Percentiles rank a stretch among this genome's conserved stretches.
phyloP scores from a whole-genome alignment of 75 land plant genomes.

The Selaginella moellendorffii region DNA sequence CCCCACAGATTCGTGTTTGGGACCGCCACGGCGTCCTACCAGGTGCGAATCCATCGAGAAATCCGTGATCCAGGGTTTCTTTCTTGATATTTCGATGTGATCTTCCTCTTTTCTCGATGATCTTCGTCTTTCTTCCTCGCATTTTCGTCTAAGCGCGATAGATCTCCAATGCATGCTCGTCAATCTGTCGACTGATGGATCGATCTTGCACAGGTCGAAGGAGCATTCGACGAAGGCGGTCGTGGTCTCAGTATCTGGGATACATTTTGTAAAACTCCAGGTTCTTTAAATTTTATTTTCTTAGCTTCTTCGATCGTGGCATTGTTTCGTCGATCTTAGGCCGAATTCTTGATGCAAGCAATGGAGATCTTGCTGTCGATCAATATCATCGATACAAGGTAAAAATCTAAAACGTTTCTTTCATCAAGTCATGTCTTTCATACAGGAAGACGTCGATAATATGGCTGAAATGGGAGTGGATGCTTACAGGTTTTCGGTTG shows the following conservation, averaged over 20 bases:
- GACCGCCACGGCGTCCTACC: not conserved
- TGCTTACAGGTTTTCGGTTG: slow-evolving; percentile 18
- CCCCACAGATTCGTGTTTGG: not conserved
- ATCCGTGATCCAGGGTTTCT: no score
- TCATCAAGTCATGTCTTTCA: not conserved
- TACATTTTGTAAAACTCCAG: slow-evolving; percentile 35
- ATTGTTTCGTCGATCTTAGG: not conserved
- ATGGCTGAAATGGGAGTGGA: slow-evolving; percentile 17
- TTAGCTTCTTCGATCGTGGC: not conserved
- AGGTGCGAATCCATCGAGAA: not conserved
- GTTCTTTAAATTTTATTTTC: slow-evolving; percentile 13
- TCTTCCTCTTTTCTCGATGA: no score
- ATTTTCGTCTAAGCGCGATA: no score
- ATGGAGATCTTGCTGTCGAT: slow-evolving; percentile 64
- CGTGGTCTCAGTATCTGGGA: slow-evolving; percentile 93
- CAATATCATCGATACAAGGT: slow-evolving; percentile 75
- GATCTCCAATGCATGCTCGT: not conserved
- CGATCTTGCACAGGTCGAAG: slow-evolving; percentile 43
- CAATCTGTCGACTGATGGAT: not conserved
- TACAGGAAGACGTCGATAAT: slow-evolving; percentile 15
- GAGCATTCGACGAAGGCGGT: slow-evolving; percentile 58
- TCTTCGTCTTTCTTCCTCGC: not conserved
- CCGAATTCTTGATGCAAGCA: slow-evolving; percentile 38
- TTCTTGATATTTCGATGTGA: no score
- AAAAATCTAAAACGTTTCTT: no score